These are phyloP conservation scores for Apiotrichum akiyoshidainum DNA, from an alignment of 1,284 basidiomycete species.

Conservation along the genomic window DNA sequence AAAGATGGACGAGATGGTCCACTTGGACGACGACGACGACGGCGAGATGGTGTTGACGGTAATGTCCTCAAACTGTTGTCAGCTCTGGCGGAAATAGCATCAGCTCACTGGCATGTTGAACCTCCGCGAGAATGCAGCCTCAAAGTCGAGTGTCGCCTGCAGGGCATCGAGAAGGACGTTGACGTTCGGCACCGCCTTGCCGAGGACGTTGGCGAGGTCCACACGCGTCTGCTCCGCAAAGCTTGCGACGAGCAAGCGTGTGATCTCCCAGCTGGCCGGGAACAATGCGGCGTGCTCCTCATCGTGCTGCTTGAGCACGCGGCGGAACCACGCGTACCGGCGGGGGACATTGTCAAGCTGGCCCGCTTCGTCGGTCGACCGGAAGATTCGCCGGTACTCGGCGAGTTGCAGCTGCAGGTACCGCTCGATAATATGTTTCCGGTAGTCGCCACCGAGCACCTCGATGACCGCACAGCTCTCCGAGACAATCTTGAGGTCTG, in stretches of 20 bases:
- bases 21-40: constrained; percentile 39
- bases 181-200: constrained; percentile 61
- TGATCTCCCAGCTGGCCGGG: constrained; percentile 76
- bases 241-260: constrained; percentile 70
- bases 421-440: constrained; percentile 73
- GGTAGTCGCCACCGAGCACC: constrained; percentile 73
- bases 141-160: constrained; percentile 81
- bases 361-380: constrained; percentile 83
- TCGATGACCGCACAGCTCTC: constrained; percentile 83
- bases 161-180: constrained; percentile 76
- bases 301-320: constrained; percentile 85
- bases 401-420: constrained; percentile 87
- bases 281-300: constrained; percentile 79
- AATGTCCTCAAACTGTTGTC: constrained; percentile 49
- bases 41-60: constrained; percentile 25
- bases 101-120: constrained; percentile 69
- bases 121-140: constrained; percentile 70
- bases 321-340: constrained; percentile 91
- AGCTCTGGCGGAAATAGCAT: constrained; percentile 3
- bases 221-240: constrained; percentile 77
- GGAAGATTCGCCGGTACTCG: constrained; percentile 95
- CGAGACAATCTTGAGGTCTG: constrained; percentile 63
- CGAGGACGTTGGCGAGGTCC: constrained; percentile 53
- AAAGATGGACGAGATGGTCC: constrained; percentile 79
- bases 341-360: constrained; percentile 93